phyloP scores from a whole-genome alignment of 208 protist species.

The Trypanosoma avium region DNA sequence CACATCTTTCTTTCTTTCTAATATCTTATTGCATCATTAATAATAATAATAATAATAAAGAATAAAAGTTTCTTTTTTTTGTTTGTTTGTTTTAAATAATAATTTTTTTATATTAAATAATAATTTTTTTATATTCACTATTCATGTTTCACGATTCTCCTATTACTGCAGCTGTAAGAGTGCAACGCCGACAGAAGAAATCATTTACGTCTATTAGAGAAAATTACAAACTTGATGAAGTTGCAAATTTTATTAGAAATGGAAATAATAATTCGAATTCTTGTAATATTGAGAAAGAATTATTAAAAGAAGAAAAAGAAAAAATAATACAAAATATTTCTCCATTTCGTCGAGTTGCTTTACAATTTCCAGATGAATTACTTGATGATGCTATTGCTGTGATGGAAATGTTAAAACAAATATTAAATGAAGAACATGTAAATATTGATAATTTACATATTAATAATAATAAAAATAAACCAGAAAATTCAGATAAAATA shows the following conservation, averaged over 20 bases:
- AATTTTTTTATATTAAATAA: no score
- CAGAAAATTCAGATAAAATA: not conserved
- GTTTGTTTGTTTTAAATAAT: not conserved
- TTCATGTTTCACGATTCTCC: slow-evolving; percentile 79
- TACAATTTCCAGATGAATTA: slow-evolving; percentile 91
- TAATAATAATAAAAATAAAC: not conserved
- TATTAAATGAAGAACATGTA: no score
- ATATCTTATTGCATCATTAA: no score
- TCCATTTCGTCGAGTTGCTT: slow-evolving; percentile 52
- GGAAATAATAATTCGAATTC: no score
- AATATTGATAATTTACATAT: no score
- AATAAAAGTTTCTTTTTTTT: not conserved
- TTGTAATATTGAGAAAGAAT: no score
- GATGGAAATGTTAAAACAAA: slow-evolving; percentile 41
- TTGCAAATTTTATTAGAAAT: slow-evolving; percentile 30
- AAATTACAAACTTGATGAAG: slow-evolving; percentile 33
- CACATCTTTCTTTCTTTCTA: no score
- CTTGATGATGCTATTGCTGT: slow-evolving; percentile 70
- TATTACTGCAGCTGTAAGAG: slow-evolving; percentile 41
- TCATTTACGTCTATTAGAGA: not conserved
- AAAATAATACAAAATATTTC: no score
- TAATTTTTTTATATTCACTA: no score
- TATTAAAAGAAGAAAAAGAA: no score
- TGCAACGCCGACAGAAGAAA: slow-evolving; percentile 37
- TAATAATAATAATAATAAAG: not conserved